These are phyloP conservation scores for Globisporangium nodosum DNA, from an alignment of 352 stramenopile genomes.

Conservation along the genomic window DNA sequence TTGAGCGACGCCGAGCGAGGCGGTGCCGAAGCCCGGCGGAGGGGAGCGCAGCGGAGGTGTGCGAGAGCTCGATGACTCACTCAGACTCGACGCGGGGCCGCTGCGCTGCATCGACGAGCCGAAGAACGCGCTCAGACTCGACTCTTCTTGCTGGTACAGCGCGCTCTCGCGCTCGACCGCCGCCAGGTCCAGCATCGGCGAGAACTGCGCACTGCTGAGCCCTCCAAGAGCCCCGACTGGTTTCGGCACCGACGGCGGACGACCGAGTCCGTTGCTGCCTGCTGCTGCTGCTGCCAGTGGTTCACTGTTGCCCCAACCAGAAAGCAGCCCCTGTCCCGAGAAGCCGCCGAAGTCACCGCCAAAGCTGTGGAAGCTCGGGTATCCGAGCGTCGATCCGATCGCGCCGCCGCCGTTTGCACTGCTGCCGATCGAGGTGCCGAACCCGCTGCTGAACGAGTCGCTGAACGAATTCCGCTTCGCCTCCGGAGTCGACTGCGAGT, in stretches of 20 bases:
- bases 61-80: constrained; percentile 20
- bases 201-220: constrained; percentile 19
- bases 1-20: not conserved
- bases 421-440: not conserved
- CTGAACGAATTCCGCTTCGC: constrained; percentile 12
- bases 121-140: constrained; percentile 73
- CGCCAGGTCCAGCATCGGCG: constrained; percentile 58
- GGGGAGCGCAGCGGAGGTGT: constrained; percentile 21
- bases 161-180: constrained; percentile 63
- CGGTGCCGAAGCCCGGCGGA: constrained; percentile 17
- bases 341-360: constrained; percentile 37
- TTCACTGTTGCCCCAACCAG: constrained; percentile 44
- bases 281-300: not conserved
- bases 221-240: not conserved
- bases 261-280: constrained; percentile 10
- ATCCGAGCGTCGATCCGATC: constrained; percentile 48
- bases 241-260: constrained; percentile 11
- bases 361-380: constrained; percentile 62
- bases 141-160: constrained; percentile 64
- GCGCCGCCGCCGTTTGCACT: not conserved
- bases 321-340: constrained; percentile 30
- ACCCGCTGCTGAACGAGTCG: constrained; percentile 13
- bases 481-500: constrained; percentile 15
- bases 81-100: constrained; percentile 8
- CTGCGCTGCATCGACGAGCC: constrained; percentile 14